These are phyloP conservation scores for Meira nashicola DNA, from an alignment of 1,284 basidiomycete species.

Conservation along the genomic window DNA sequence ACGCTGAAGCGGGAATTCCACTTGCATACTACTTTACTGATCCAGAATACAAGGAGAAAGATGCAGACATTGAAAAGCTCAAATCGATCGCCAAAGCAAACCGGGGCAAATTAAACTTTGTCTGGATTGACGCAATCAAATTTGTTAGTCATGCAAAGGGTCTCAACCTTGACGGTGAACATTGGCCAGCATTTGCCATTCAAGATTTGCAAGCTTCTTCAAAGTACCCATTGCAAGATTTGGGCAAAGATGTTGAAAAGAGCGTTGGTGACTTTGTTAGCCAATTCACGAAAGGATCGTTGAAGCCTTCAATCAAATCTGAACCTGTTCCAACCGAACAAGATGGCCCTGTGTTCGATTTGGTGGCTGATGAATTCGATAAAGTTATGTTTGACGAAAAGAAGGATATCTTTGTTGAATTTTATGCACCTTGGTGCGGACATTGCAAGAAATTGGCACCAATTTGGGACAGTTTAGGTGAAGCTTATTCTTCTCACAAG, in stretches of 20 bases:
- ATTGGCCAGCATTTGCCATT: conserved; percentile 91
- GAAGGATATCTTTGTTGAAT: conserved; percentile 95
- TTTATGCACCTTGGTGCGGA: conserved; percentile 82
- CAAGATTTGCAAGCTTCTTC: conserved; percentile 77
- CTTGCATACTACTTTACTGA: conserved; percentile 94
- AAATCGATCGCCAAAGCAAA: conserved; percentile 71
- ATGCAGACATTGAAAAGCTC: conserved; percentile 66
- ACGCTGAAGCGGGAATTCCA: conserved; percentile 76
- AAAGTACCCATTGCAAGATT: conserved; percentile 80
- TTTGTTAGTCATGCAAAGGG: conserved; percentile 94
- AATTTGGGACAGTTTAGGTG: conserved; percentile 84
- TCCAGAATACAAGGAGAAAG: conserved; percentile 66
- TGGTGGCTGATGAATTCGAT: conserved; percentile 89
- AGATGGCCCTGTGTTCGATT: conserved; percentile 73
- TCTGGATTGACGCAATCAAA: conserved; percentile 90
- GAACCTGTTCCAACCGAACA: conserved; percentile 65
- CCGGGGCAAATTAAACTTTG: conserved; percentile 90
- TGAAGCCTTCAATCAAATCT: conserved; percentile 83
- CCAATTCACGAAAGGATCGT: conserved; percentile 67
- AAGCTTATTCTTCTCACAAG: conserved; percentile 70
- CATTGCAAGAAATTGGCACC: conserved; percentile 91
- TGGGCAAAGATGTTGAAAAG: conserved; percentile 60
- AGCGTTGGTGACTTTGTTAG: conserved; percentile 62
- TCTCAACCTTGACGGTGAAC: conserved; percentile 70
- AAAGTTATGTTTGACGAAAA: conserved; percentile 70